phyloP scores from a whole-genome alignment of 108 stramenopile species.

The Pseudonitzschia delicatissima region DNA sequence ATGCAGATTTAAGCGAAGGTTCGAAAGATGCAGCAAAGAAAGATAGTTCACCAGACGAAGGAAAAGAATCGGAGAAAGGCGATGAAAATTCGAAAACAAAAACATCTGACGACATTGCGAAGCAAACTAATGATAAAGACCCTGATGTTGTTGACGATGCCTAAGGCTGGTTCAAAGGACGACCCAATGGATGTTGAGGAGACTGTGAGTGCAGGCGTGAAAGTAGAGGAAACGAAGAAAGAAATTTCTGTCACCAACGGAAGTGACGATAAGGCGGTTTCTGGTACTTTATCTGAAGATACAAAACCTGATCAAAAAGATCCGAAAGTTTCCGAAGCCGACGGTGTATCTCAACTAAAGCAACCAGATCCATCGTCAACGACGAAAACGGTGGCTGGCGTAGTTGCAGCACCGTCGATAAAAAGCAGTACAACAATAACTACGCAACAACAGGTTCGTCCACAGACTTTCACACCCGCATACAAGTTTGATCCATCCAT shows the following conservation, averaged over 20 bases:
- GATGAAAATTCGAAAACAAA: not conserved
- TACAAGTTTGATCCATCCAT: slow-evolving; percentile 17
- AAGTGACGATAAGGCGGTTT: not conserved
- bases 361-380: not conserved
- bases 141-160: not conserved
- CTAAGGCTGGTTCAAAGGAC: not conserved
- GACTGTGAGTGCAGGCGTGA: not conserved
- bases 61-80: not conserved
- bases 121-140: no score
- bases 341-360: not conserved
- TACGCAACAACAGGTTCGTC: not conserved
- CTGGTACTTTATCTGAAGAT: not conserved
- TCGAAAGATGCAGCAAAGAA: no score
- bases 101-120: not conserved
- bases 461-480: not conserved
- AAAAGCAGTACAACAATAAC: not conserved
- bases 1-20: no score
- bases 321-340: not conserved
- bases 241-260: not conserved
- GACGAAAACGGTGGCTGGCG: not conserved
- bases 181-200: slow-evolving; percentile 8
- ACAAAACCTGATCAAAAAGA: not conserved
- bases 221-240: not conserved
- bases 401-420: not conserved
- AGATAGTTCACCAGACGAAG: not conserved